A percentile compares a stretch with the other conserved stretches of the same genome.
Evolutionary conservation across 2,329 filamentous ascomycete species (phyloP).

Genomic region (Verticillium longisporum): DNA sequence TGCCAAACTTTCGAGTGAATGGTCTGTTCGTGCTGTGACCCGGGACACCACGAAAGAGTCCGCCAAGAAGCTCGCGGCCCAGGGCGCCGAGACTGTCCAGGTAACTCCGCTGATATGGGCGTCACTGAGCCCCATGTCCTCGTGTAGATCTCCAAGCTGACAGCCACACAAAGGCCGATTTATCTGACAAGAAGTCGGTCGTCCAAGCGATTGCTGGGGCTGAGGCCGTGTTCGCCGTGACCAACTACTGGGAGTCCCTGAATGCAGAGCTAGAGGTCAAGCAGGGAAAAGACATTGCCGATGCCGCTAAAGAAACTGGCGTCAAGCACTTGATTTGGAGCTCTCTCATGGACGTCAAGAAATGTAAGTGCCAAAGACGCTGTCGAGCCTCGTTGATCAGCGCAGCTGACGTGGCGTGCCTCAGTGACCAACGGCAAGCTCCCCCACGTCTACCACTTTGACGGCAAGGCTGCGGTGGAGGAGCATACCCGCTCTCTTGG

Average conservation of each 20-base stretch:
- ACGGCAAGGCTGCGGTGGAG: constrained; percentile 49
- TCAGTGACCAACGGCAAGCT: constrained; percentile 27
- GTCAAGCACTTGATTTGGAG: constrained; percentile 40
- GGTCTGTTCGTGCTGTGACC: constrained; percentile 48
- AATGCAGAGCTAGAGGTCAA: constrained; percentile 27
- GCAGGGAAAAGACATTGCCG: constrained; percentile 38
- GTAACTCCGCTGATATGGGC: constrained; percentile 14
- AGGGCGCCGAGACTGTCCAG: constrained; percentile 43
- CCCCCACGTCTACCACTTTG: constrained; percentile 41
- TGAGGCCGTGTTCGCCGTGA: constrained; percentile 25
- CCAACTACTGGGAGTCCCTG: constrained; percentile 29
- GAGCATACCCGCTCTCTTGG: constrained; percentile 43
- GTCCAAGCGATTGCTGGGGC: constrained; percentile 21
- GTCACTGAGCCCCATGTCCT: neutral
- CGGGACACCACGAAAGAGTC: constrained; percentile 36
- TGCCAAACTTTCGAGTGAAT: constrained; percentile 35
- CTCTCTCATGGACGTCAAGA: constrained; percentile 30
- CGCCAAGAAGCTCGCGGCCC: constrained; percentile 32
- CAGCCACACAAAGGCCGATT: neutral
- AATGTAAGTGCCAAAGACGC: constrained; percentile 14
- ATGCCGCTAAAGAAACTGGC: constrained; percentile 34
- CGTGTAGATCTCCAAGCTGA: neutral
- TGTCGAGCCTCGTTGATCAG: no score
- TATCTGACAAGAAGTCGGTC: neutral
- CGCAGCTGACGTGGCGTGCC: neutral